Conservation (phyloP, 345 rosid species). For the Linum lewisii region DNA sequence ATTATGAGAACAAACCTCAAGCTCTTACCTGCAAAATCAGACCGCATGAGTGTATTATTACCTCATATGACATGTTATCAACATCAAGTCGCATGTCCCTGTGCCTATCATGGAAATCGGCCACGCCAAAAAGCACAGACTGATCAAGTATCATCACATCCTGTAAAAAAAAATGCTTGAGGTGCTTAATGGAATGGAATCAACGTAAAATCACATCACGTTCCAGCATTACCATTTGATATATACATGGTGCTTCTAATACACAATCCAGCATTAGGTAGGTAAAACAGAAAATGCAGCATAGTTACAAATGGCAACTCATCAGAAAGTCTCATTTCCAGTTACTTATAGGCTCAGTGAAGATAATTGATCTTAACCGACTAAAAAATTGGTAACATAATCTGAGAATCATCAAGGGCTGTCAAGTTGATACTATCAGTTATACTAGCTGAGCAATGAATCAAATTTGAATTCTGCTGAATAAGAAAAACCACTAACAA, state of each 20-base stretch:
- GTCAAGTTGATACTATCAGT: too few relatives aligned
- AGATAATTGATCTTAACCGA: too few relatives aligned
- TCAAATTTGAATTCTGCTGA: not conserved
- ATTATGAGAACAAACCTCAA: not conserved
- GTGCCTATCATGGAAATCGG: slow-evolving; percentile 66
- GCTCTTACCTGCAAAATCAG: not conserved
- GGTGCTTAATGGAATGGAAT: not conserved
- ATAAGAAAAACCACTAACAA: not conserved
- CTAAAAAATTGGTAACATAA: too few relatives aligned
- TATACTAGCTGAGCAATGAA: too few relatives aligned
- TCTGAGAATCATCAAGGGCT: too few relatives aligned
- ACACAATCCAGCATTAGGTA: not conserved
- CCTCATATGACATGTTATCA: slow-evolving; percentile 98
- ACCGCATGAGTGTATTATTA: slow-evolving; percentile 17
- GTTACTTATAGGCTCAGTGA: not conserved
- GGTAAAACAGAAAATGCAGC: not conserved
- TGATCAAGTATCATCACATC: slow-evolving; percentile 82
- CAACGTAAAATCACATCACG: not conserved
- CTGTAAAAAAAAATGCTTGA: slow-evolving; percentile 20
- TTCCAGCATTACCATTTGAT: not conserved
- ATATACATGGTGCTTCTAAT: not conserved
- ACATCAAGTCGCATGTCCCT: slow-evolving; percentile 97
- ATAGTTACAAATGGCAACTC: not conserved
- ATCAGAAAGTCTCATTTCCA: not conserved
- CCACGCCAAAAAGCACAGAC: slow-evolving; percentile 47